Conservation (phyloP, 75 land plant genomes). For the Cryptomeria japonica region DNA sequence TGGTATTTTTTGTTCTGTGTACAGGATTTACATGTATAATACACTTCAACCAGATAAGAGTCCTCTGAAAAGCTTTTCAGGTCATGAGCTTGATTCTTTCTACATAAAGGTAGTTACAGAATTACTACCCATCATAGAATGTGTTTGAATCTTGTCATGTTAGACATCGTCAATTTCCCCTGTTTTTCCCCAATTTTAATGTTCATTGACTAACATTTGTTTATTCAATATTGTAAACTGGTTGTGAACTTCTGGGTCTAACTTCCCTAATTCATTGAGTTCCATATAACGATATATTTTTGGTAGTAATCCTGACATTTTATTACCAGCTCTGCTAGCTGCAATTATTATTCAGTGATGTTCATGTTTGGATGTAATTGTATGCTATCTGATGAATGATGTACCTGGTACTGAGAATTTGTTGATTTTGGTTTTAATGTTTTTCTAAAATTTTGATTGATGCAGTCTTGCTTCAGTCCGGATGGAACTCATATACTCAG, state of each 20-base stretch:
- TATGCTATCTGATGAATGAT: neutral
- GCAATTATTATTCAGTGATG: neutral
- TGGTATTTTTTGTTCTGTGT: neutral
- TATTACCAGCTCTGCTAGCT: neutral
- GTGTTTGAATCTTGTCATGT: neutral
- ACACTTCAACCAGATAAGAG: conserved; percentile 71
- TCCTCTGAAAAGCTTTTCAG: conserved; percentile 63
- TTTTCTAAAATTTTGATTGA: neutral
- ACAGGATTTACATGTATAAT: conserved; percentile 85
- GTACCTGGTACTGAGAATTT: neutral
- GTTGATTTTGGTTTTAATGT: neutral
- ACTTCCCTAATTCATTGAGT: neutral
- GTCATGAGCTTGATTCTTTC: conserved; percentile 75
- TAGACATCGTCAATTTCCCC: no score
- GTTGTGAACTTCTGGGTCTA: neutral
- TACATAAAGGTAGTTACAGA: conserved; percentile 73
- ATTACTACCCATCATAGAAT: neutral
- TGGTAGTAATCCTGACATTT: neutral
- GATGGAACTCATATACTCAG: conserved; percentile 80
- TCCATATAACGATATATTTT: neutral
- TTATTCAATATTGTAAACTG: neutral
- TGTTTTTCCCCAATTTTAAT: neutral
- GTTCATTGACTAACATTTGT: neutral
- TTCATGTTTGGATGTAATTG: neutral
- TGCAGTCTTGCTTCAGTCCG: conserved; percentile 83